These are phyloP conservation scores for Hebeloma cylindrosporum DNA, from an alignment of 768 basidiomycete species.

Conservation along the genomic window DNA sequence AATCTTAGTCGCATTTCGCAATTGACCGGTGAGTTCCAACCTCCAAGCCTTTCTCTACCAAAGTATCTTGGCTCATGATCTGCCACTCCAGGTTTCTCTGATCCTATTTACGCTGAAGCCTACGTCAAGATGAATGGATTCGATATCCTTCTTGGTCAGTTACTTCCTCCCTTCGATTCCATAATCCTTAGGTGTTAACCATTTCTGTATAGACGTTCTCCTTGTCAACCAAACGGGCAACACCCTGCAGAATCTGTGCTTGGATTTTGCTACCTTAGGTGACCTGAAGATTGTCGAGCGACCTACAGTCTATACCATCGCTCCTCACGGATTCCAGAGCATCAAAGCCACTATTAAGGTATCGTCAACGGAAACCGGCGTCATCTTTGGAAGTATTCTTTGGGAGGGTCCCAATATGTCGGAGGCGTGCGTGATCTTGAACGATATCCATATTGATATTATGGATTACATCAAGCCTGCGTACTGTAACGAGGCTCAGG, in stretches of 20 bases:
- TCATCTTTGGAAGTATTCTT: slow-evolving; percentile 96
- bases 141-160: slow-evolving; percentile 86
- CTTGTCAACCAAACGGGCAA: slow-evolving; percentile 95
- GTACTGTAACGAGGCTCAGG: slow-evolving; percentile 93
- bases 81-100: slow-evolving; percentile 76
- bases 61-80: neutral
- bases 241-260: slow-evolving; percentile 93
- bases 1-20: slow-evolving; percentile 92
- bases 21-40: slow-evolving; percentile 80
- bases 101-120: slow-evolving; percentile 97
- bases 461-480: slow-evolving; percentile 98
- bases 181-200: neutral
- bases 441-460: slow-evolving; percentile 97
- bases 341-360: slow-evolving; percentile 99
- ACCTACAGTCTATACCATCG: slow-evolving; percentile 91
- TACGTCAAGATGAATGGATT: slow-evolving; percentile 98
- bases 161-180: neutral
- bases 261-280: slow-evolving; percentile 96
- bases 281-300: slow-evolving; percentile 97
- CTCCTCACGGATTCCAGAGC: slow-evolving; percentile 95
- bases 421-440: slow-evolving; percentile 91
- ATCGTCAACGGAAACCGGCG: slow-evolving; percentile 97
- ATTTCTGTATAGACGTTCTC: slow-evolving; percentile 67
- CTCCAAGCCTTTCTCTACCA: neutral
- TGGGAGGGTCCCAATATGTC: slow-evolving; percentile 90